phyloP scores from a whole-genome alignment of 352 stramenopile species.

The Pythium plurisporium region DNA sequence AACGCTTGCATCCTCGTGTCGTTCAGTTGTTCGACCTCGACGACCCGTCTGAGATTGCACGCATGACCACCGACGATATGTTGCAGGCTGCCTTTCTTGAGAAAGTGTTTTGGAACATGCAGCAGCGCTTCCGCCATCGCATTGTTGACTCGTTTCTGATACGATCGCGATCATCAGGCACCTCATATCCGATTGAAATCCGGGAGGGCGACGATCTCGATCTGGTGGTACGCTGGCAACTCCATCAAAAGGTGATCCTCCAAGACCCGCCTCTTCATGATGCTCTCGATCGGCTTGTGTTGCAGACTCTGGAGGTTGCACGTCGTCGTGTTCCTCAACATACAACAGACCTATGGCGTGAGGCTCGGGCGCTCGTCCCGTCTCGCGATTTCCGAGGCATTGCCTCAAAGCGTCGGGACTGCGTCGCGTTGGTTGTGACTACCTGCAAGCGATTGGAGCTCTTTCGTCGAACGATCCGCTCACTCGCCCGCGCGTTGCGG shows the following conservation, averaged over 20 bases:
- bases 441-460: slow-evolving; percentile 52
- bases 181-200: slow-evolving; percentile 22
- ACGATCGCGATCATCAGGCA: background rate
- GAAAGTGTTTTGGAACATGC: slow-evolving; percentile 36
- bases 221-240: slow-evolving; percentile 25
- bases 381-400: background rate
- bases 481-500: slow-evolving; percentile 15
- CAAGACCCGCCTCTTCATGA: background rate
- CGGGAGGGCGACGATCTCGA: slow-evolving; percentile 37
- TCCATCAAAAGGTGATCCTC: background rate
- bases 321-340: slow-evolving; percentile 10
- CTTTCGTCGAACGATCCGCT: slow-evolving; percentile 37
- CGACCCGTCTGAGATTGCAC: slow-evolving; percentile 21
- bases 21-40: background rate
- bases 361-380: slow-evolving; percentile 7
- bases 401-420: background rate
- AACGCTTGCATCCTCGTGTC: background rate
- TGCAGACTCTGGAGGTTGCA: background rate
- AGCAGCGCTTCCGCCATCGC: slow-evolving; percentile 15
- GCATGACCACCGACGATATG: slow-evolving; percentile 12
- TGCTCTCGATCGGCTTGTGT: background rate
- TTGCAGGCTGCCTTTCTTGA: slow-evolving; percentile 28
- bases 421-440: slow-evolving; percentile 46
- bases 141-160: slow-evolving; percentile 18
- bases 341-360: slow-evolving; percentile 21